Percentiles rank a stretch among this genome's conserved stretches.
Conservation (phyloP, 495 filamentous ascomycete species). For the Evernia prunastri region DNA sequence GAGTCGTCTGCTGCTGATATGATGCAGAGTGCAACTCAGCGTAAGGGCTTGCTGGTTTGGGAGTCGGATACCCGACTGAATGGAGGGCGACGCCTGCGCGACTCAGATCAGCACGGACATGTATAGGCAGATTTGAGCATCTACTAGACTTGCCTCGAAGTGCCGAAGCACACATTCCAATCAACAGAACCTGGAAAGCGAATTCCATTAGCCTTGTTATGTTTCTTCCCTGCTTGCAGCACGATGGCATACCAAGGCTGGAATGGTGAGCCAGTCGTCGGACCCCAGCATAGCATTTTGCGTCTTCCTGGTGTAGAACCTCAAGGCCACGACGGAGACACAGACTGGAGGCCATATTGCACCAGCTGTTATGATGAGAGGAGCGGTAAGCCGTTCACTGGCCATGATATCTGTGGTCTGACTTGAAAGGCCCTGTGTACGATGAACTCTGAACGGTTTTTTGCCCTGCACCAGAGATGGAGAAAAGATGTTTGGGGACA, state of each 20-base stretch:
- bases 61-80: slow-evolving; percentile 5
- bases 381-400: slow-evolving; percentile 1
- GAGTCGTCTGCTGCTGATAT: slow-evolving; percentile 7
- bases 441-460: neutral
- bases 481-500: neutral
- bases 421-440: neutral
- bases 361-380: neutral
- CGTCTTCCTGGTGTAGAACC: slow-evolving; percentile 10
- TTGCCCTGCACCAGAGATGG: neutral
- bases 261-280: slow-evolving; percentile 12
- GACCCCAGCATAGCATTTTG: neutral
- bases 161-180: slow-evolving; percentile 5
- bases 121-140: neutral
- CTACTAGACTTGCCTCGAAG: neutral
- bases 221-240: neutral
- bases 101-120: neutral
- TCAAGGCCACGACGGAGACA: neutral
- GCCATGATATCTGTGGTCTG: neutral
- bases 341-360: slow-evolving; percentile 7
- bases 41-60: slow-evolving; percentile 7
- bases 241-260: slow-evolving; percentile 9
- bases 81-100: neutral
- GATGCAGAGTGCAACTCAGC: slow-evolving; percentile 1
- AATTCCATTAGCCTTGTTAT: neutral
- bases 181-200: neutral